Percentiles rank a stretch among this genome's conserved stretches.
Conservation (phyloP, 371 early-diverging fungal species). For the Mucor indicus region DNA sequence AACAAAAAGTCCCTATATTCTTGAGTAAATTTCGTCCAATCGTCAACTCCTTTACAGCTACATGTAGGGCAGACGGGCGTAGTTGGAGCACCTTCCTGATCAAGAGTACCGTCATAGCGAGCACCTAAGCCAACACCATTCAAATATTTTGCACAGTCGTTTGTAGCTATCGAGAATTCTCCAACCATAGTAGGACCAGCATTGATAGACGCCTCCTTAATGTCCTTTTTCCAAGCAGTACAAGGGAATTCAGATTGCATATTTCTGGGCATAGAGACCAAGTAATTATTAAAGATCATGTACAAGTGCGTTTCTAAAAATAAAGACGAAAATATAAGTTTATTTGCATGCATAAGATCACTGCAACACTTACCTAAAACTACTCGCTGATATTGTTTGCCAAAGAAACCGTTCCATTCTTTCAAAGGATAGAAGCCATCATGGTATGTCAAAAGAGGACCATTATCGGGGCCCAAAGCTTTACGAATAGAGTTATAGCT, state of each 20-base stretch:
- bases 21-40: conserved; percentile 35
- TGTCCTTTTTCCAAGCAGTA: conserved; percentile 30
- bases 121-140: conserved; percentile 69
- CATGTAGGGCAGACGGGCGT: conserved; percentile 34
- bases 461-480: conserved; percentile 14
- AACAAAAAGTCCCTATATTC: conserved; percentile 37
- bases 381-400: conserved; percentile 21
- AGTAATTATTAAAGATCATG: conserved; percentile 40
- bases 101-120: conserved; percentile 62
- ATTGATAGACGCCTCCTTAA: conserved; percentile 17
- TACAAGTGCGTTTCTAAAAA: conserved; percentile 46
- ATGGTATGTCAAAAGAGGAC: conserved; percentile 42
- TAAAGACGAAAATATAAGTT: not conserved
- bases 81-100: conserved; percentile 1
- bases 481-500: conserved; percentile 34
- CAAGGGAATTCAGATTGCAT: conserved; percentile 50
- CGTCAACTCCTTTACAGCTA: conserved; percentile 46
- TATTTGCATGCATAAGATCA: not conserved
- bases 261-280: conserved; percentile 42
- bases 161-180: conserved; percentile 72
- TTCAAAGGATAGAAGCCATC: conserved; percentile 41
- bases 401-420: conserved; percentile 39
- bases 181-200: conserved; percentile 66
- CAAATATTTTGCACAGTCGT: conserved; percentile 71
- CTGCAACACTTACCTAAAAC: conserved; percentile 32